Conservation (phyloP, 2,329 filamentous ascomycete genomes). For the Cercospora sp. region DNA sequence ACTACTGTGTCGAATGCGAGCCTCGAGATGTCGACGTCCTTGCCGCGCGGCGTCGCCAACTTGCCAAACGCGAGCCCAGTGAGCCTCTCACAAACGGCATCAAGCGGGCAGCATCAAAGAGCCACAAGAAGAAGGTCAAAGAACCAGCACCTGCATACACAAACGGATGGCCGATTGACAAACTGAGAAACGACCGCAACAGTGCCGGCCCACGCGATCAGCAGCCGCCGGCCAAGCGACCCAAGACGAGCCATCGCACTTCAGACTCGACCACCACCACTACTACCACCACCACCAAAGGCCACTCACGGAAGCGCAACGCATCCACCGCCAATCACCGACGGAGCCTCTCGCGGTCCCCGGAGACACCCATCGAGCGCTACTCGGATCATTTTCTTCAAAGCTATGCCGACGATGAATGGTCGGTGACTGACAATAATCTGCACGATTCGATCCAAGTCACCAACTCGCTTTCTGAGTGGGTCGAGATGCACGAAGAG, state of each 20-base stretch:
- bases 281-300: constrained; percentile 63
- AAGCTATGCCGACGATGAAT: constrained; percentile 54
- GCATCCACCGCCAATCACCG: constrained; percentile 59
- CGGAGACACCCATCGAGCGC: constrained; percentile 42
- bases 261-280: constrained; percentile 73
- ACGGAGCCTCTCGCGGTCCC: constrained; percentile 76
- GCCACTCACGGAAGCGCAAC: constrained; percentile 62
- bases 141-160: constrained; percentile 60
- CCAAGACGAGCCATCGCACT: constrained; percentile 77
- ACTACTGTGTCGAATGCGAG: constrained; percentile 87
- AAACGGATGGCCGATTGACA: constrained; percentile 64
- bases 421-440: constrained; percentile 65
- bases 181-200: constrained; percentile 59
- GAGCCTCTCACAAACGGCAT: constrained; percentile 61
- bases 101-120: constrained; percentile 75
- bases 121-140: constrained; percentile 84
- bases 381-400: constrained; percentile 66
- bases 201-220: constrained; percentile 54
- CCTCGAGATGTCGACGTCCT: constrained; percentile 73
- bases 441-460: constrained; percentile 75
- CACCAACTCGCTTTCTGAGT: constrained; percentile 71
- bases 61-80: constrained; percentile 43
- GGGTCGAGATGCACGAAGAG: constrained; percentile 73
- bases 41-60: constrained; percentile 61
- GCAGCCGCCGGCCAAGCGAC: constrained; percentile 70